Conservation (phyloP, 1,139 yeast genomes). For the Nematodospora anomalae region DNA sequence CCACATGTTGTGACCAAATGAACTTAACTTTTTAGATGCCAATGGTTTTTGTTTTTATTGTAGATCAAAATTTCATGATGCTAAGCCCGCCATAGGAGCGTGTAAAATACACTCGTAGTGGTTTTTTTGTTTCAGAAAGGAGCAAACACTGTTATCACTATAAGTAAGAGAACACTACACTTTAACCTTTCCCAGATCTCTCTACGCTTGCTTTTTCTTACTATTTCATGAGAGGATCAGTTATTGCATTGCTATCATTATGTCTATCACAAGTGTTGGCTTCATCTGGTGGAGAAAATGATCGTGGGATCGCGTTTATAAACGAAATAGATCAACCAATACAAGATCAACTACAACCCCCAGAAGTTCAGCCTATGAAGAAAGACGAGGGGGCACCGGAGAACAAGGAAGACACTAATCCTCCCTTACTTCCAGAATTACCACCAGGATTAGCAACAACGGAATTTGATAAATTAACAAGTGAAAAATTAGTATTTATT, state of each 20-base stretch:
- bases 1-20: no score
- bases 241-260: constrained; percentile 4
- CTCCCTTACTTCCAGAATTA: constrained; percentile 11
- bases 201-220: no score
- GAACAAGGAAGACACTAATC: not conserved
- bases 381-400: constrained; percentile 3
- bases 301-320: not conserved
- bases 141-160: no score
- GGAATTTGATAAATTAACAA: constrained; percentile 45
- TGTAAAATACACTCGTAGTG: no score
- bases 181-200: no score
- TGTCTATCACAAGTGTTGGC: not conserved
- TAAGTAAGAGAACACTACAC: no score
- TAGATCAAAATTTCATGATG: no score
- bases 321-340: not conserved
- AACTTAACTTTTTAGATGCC: no score
- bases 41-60: no score
- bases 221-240: constrained; percentile 4
- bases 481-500: constrained; percentile 53
- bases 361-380: constrained; percentile 3
- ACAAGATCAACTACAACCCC: constrained; percentile 1
- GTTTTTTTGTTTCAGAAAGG: no score
- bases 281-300: not conserved
- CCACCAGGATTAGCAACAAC: constrained; percentile 30
- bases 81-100: no score